A percentile compares a stretch with the other conserved stretches of the same genome.
These are phyloP conservation scores for Gossypium davidsonii DNA, from an alignment of 441 rosid genomes.

Conservation along the genomic window DNA sequence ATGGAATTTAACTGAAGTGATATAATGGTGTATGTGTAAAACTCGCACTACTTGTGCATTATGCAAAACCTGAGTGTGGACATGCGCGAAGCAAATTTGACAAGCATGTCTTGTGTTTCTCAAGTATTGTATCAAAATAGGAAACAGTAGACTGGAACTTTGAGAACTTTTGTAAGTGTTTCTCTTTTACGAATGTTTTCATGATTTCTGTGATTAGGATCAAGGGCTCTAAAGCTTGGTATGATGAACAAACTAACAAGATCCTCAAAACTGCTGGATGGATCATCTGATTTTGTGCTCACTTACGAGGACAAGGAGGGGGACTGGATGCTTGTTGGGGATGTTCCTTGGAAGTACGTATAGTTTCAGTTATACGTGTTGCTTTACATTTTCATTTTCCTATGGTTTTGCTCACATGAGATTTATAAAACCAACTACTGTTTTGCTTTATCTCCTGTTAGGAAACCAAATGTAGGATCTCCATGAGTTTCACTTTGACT, in stretches of 20 bases:
- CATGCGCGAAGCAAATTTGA: neutral
- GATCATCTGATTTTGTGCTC: conserved; percentile 69
- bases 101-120: neutral
- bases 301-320: conserved; percentile 91
- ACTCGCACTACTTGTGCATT: neutral
- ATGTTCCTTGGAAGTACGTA: conserved; percentile 90
- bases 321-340: conserved; percentile 98
- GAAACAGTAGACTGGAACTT: neutral
- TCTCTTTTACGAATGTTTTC: conserved; percentile 6
- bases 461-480: neutral
- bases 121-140: neutral
- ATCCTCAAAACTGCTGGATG: conserved; percentile 49
- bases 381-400: neutral
- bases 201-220: conserved; percentile 32
- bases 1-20: neutral
- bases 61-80: neutral
- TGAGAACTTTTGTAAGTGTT: neutral
- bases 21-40: neutral
- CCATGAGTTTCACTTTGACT: neutral
- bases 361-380: neutral
- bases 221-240: conserved; percentile 26
- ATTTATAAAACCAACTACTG: neutral
- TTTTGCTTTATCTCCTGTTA: neutral
- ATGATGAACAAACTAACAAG: conserved; percentile 24
- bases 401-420: neutral